These are phyloP conservation scores for Syzygium aromaticum DNA, from an alignment of 345 rosid genomes.

Conservation along the genomic window DNA sequence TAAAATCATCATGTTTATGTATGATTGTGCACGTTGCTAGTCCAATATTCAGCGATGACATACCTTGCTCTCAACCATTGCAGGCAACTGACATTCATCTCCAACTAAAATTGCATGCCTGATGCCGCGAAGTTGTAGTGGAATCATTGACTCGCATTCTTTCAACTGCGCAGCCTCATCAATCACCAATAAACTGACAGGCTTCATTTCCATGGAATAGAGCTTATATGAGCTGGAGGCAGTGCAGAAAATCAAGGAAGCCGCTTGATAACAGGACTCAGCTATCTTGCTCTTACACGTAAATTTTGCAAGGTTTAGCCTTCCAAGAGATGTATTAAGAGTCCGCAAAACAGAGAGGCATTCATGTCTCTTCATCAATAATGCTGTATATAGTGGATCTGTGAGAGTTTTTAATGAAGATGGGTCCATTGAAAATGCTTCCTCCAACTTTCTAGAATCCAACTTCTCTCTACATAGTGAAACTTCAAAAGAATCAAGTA, in stretches of 20 bases:
- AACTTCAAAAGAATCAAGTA: background rate
- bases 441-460: background rate
- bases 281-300: background rate
- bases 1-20: background rate
- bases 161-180: conserved; percentile 8
- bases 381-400: background rate
- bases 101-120: conserved; percentile 3
- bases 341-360: background rate
- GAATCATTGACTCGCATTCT: conserved; percentile 4
- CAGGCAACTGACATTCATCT: conserved; percentile 4
- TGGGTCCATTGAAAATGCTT: background rate
- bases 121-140: background rate
- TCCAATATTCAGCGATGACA: background rate
- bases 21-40: background rate
- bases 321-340: background rate
- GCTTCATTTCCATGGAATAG: background rate
- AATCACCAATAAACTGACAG: background rate
- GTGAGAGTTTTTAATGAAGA: background rate
- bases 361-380: background rate
- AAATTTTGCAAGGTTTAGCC: background rate
- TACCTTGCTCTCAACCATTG: conserved; percentile 8
- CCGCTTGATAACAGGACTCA: background rate
- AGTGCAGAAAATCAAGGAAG: conserved; percentile 4
- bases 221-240: background rate
- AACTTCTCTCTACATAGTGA: background rate